Evolutionary conservation across 768 basidiomycete genomes (phyloP), one percentile per base, ranked within the genome.

Genomic region (Mycena floridula): DNA sequence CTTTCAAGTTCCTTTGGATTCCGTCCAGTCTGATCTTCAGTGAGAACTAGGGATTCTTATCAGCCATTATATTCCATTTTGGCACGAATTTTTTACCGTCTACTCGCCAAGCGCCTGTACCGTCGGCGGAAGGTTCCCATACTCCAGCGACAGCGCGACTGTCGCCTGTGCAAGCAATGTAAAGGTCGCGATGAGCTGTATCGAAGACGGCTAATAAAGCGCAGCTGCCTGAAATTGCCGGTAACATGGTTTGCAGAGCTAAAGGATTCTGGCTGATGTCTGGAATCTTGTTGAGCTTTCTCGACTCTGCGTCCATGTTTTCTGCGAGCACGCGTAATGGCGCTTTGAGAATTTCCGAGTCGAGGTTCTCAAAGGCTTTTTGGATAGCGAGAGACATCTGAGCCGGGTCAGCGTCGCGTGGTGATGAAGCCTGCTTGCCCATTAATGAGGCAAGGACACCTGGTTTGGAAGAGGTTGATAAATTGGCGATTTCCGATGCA

Each of bases 111-210:
- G 70, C 73, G 9, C 89, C 89, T 42, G 72, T 67, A 3, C 80
- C 82, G 50, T 82, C 76, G 3, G 60, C 63, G 4, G 73, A 73
- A 41, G 79, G 74, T 50, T 89, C 82, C 86, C 89, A 94, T 27
- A 90, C 77, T 16, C 96, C 96, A 18, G 95, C 94, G 5, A 99
- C 92, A 11, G 96, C 96, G 39, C 96, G 79, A 58, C 89, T 88
- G 59, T 99, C 96, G 0, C 96, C 96, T 4, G 92, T 84, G 53
- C 83, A 82, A 7, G 95, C 95, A 25, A 98, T 81, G 54, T 96
- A 95, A 22, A 98, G 61, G 58, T 92, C 82, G 37, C 73, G 76
- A 47, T 85, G 75, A 5, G 84, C 80, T 0, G 89, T 88, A 59
- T 98, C 95, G 46, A 99, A 77, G 37, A 94, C 61, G 0, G 93